A percentile compares a stretch with the other conserved stretches of the same genome.
Conservation (phyloP, 1,284 basidiomycete genomes). For the Tetrapyrgos nigripes region DNA sequence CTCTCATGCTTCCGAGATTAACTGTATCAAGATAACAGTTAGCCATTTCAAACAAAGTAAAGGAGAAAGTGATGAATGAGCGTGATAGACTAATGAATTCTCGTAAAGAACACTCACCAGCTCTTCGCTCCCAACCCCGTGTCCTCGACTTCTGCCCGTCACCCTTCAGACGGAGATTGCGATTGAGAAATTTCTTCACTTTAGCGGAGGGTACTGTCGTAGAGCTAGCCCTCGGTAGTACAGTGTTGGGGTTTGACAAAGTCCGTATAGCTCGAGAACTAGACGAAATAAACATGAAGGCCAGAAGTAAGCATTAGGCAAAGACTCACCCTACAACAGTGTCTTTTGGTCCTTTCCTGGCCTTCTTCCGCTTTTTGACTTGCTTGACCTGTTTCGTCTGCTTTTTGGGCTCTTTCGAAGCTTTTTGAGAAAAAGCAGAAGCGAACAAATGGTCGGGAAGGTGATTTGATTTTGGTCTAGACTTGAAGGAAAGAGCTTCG, state of each 20-base stretch:
- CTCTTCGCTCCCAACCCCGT: conserved; percentile 50
- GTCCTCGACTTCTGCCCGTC: conserved; percentile 31
- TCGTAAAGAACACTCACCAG: conserved; percentile 36
- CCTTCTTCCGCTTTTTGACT: conserved; percentile 25
- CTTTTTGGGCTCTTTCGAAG: conserved; percentile 23
- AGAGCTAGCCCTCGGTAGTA: conserved; percentile 1
- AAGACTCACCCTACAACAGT: conserved; percentile 26
- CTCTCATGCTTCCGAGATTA: conserved; percentile 38
- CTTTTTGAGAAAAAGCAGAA: conserved; percentile 47
- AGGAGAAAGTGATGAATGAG: background rate
- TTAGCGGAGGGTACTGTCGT: conserved; percentile 33
- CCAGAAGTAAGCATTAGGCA: conserved; percentile 15
- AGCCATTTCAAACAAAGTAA: background rate
- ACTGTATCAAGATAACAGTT: conserved; percentile 22
- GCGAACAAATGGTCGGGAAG: conserved; percentile 57
- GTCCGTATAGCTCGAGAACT: conserved; percentile 38
- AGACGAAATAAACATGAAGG: background rate
- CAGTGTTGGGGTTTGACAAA: conserved; percentile 25
- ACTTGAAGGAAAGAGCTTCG: conserved; percentile 4
- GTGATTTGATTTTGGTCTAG: conserved; percentile 26
- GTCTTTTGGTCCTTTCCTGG: conserved; percentile 26
- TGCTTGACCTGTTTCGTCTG: conserved; percentile 22
- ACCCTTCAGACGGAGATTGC: conserved; percentile 38
- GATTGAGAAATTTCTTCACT: conserved; percentile 25
- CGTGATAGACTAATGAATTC: background rate